These are phyloP conservation scores for Acidomyces sp. DNA, from an alignment of 495 filamentous ascomycete species.

Conservation along the genomic window DNA sequence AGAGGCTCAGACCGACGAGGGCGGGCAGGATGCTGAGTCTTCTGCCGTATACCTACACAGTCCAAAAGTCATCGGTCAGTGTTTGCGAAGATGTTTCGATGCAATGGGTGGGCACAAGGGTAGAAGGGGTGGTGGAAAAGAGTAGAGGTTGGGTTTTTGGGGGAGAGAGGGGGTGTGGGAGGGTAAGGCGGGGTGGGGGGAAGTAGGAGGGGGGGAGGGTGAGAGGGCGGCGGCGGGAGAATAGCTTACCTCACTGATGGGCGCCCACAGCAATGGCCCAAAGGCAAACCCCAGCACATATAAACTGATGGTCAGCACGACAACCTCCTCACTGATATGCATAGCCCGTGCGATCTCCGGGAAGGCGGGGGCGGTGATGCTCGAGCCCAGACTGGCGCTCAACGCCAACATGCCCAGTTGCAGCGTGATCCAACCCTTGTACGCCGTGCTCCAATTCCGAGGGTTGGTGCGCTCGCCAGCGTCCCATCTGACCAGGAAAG, in stretches of 20 bases:
- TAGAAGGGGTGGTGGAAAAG: no score
- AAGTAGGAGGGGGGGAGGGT: no score
- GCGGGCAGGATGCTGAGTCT: conserved; percentile 34
- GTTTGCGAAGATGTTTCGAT: no score
- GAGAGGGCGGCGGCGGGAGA: no score
- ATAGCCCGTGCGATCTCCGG: conserved; percentile 29
- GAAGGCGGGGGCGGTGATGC: conserved; percentile 38
- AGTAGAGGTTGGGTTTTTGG: no score
- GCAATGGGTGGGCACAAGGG: no score
- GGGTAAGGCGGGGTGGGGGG: no score
- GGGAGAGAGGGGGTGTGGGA: no score
- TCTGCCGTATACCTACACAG: conserved; percentile 34
- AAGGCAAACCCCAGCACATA: conserved; percentile 27
- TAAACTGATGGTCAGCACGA: conserved; percentile 24
- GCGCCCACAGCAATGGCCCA: conserved; percentile 31
- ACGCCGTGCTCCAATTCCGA: conserved; percentile 32
- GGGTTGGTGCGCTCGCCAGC: conserved; percentile 29
- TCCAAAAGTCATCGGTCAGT: no score
- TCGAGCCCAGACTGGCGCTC: conserved; percentile 36
- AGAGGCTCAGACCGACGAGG: conserved; percentile 32
- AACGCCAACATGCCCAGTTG: conserved; percentile 39
- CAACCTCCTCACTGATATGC: conserved; percentile 29
- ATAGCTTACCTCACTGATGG: conserved; percentile 34
- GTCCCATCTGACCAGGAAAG: conserved; percentile 16
- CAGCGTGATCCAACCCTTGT: conserved; percentile 39